Conservation (phyloP, 2,329 filamentous ascomycete genomes). For the Pseudogymnoascus sp. region DNA sequence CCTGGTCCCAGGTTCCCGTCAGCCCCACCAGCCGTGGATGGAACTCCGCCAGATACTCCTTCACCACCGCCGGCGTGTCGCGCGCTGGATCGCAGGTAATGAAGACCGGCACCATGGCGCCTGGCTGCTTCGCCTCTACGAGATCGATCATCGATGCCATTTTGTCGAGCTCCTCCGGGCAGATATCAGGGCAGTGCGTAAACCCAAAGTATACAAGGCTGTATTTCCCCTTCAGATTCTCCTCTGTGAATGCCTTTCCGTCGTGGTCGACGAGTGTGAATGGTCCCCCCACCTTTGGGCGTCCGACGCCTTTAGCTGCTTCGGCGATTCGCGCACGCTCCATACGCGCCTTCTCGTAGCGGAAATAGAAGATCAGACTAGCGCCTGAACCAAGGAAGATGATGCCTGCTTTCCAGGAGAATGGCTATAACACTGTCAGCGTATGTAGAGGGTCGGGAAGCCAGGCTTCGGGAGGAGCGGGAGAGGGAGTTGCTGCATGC, state of each 20-base stretch:
- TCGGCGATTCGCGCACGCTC: conserved; percentile 83
- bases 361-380: conserved; percentile 82
- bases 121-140: conserved; percentile 41
- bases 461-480: neutral
- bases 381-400: conserved; percentile 76
- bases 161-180: conserved; percentile 97
- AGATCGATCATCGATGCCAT: conserved; percentile 93
- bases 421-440: conserved; percentile 51
- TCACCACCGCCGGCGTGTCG: conserved; percentile 78
- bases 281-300: conserved; percentile 83
- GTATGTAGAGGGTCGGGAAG: neutral
- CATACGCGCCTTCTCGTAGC: conserved; percentile 86
- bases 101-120: conserved; percentile 57
- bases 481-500: neutral
- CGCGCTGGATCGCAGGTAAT: conserved; percentile 92
- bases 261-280: conserved; percentile 80
- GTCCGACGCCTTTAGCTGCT: conserved; percentile 85
- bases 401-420: conserved; percentile 84
- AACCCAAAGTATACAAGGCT: conserved; percentile 94
- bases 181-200: conserved; percentile 96
- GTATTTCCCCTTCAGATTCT: conserved; percentile 82
- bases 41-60: conserved; percentile 84
- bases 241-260: conserved; percentile 67
- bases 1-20: conserved; percentile 87
- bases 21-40: conserved; percentile 79